Base-by-base conservation (phyloP, 106 monocot species). In the Dendrobium chrysotoxum region DNA sequence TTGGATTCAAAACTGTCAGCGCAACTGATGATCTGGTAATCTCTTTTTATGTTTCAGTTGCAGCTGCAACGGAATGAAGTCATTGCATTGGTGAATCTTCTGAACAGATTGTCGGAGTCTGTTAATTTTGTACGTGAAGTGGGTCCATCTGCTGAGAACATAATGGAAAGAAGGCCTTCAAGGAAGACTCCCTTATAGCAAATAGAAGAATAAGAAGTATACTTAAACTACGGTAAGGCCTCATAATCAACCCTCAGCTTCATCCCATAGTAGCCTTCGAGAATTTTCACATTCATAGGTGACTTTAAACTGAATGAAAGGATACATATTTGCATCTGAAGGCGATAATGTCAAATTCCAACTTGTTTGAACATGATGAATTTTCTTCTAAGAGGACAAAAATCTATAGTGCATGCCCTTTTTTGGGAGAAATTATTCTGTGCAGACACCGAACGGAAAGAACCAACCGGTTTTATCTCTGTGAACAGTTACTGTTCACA, bases 21-120 rank as follows among this genome's bases (percentile, higher is more conserved):
- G 4, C 70, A 70, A 25, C 10, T 3, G 5, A 64, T 25, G 25
- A 7, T 65, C 23, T 35, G 12, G 40, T 81, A 28, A 20, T 50
- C 16, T 50, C 41, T 47, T 53, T 0, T 53, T 77, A 7, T 53
- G 21, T 4, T 42, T 82, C 94, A 92, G 92, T 28, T 93, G 79
- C 90, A 90, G 80, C 85, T 98, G 82, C 94, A 98, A 66, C 86
- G 94, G 54, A 92, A 98, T 84, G 98, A 98, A 87, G 94, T 95
- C 45, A 98, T 98, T 41, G 98, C 98, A 23, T 85, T 98, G 42
- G 79, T 87, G 18, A 98, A 98, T 83, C 92, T 98, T 86, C 88
- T 94, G 18, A 90, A 94, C 83, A 84, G 94, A 81, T 89, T 97
- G 0, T 97, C 94, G 0, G 97, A 97, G 64, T 97, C 97, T 7